Evolutionary conservation across 148 eudicot species (phyloP), one percentile per base, ranked within the genome.

Genomic region (Spergularia marina): DNA sequence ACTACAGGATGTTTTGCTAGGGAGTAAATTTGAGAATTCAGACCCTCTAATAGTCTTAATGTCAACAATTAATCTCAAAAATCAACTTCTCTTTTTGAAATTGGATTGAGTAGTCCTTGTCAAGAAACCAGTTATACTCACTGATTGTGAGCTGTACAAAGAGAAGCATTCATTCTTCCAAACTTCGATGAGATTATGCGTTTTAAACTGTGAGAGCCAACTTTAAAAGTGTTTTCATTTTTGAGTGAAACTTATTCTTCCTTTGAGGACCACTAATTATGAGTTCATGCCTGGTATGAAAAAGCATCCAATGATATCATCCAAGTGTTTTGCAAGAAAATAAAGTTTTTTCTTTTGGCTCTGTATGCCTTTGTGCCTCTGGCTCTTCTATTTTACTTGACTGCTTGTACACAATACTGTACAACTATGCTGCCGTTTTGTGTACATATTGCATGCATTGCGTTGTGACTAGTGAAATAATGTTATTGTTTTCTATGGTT

Each of bases 401-500:
- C 49, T 44, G 10, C 49, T 25, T 21, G 16, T 25, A 20, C 20
- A 12, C 63, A 18, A n/a, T n/a, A 18, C 1, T 57, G 61, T 57
- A 57, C 23, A 57, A 1, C 7, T 7, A 25, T n/a, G 23, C 61
- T n/a, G 10, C 1, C 61, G n/a, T 57, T 57, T 57, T n/a, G 63
- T 40, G 6, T 21, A 52, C n/a, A n/a, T 74, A n/a, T 63, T 40
- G n/a, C 17, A 30, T 7, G 52, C 11, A 7, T 12, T 64, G 30
- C 2, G 10, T 14, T 53, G 60, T 34, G 17, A 62, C 34, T 39
- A 2, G 36, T 30, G 57, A 67, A n/a, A 64, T 36, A 23, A 67
- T 68, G 65, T 17, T 17, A 7, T 70, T 70, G 30, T 41, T 34
- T 20, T 10, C 44, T 75, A 72, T 76, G 56, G 59, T 18, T 44